Conservation (phyloP, 2,329 filamentous ascomycete genomes). For the Colletotrichum caudatum region DNA sequence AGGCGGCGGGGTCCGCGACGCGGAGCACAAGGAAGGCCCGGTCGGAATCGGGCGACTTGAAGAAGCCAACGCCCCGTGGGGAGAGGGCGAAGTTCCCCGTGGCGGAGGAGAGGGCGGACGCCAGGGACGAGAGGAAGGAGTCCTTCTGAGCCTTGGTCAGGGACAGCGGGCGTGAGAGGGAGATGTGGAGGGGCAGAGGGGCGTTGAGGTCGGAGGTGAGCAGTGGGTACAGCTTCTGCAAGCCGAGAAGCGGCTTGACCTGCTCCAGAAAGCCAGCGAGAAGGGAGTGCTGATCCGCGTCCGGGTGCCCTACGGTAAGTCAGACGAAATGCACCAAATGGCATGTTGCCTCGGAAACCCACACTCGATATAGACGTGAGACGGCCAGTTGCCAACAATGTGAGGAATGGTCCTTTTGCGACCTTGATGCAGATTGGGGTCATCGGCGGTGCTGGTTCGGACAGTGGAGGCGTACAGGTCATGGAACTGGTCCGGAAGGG, state of each 20-base stretch:
- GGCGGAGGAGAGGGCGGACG: constrained; percentile 55
- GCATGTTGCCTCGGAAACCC: constrained; percentile 52
- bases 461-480: constrained; percentile 89
- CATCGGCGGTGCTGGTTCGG: constrained; percentile 81
- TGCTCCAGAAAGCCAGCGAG: constrained; percentile 59
- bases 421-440: constrained; percentile 87
- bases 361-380: constrained; percentile 95
- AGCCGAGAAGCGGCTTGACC: constrained; percentile 50
- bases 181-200: constrained; percentile 87
- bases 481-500: constrained; percentile 84
- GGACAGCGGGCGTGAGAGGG: constrained; percentile 84
- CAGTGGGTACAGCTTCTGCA: constrained; percentile 71
- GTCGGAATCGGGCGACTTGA: constrained; percentile 67
- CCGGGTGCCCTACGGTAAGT: constrained; percentile 65
- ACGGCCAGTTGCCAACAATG: constrained; percentile 90
- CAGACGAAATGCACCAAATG: constrained; percentile 12
- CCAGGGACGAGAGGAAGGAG: constrained; percentile 71
- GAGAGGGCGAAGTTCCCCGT: constrained; percentile 53
- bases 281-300: constrained; percentile 57
- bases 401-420: constrained; percentile 86
- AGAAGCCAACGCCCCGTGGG: constrained; percentile 59
- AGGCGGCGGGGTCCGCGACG: constrained; percentile 53
- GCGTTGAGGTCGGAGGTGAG: constrained; percentile 82
- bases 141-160: constrained; percentile 80
- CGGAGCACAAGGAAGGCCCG: constrained; percentile 88